phyloP scores from a whole-genome alignment of 1,139 yeast species.

The Meyerozyma elateridarum region DNA sequence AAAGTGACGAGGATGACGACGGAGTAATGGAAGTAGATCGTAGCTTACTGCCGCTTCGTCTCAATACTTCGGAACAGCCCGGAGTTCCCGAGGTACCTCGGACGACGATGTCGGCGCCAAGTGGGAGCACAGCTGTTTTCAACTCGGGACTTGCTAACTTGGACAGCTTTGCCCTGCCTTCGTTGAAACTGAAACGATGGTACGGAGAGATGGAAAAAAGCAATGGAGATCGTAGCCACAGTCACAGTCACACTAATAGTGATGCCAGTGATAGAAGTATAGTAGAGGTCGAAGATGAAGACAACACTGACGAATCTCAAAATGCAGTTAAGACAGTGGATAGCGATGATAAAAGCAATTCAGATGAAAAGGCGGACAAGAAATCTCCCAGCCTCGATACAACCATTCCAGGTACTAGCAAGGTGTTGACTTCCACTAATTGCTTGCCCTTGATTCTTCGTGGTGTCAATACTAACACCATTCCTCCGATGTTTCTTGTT shows the following conservation, averaged over 20 bases:
- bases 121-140: neutral
- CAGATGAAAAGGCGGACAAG: constrained; percentile 1
- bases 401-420: constrained; percentile 9
- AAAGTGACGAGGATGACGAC: constrained; percentile 30
- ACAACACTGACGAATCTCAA: neutral
- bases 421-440: constrained; percentile 44
- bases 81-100: no score
- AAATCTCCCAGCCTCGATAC: neutral
- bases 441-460: constrained; percentile 62
- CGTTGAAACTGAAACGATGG: no score
- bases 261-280: neutral
- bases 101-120: neutral
- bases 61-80: neutral
- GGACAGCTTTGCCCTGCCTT: constrained; percentile 3
- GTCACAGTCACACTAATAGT: neutral
- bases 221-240: no score
- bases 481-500: constrained; percentile 51
- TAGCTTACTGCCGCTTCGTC: constrained; percentile 1
- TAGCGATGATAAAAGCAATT: neutral
- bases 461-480: constrained; percentile 54
- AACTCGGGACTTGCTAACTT: constrained; percentile 2
- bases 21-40: constrained; percentile 2
- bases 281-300: neutral
- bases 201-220: no score
- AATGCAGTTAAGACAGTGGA: neutral